These are phyloP conservation scores for Immersiporthe knoxdaviesiana DNA, from an alignment of 2,329 filamentous ascomycete species.

Conservation along the genomic window DNA sequence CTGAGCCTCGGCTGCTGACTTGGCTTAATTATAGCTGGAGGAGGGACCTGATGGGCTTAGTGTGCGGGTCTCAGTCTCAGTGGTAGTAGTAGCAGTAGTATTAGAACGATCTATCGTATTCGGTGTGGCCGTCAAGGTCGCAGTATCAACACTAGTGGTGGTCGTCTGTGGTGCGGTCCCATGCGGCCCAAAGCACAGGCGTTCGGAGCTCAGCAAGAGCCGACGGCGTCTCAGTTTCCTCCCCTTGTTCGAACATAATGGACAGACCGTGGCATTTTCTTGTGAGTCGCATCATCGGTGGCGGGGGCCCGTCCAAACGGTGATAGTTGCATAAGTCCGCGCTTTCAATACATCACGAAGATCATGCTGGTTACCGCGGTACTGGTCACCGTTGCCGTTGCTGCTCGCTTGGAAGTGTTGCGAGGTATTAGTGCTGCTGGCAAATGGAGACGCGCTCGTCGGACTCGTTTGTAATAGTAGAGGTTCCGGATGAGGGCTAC, in stretches of 20 bases:
- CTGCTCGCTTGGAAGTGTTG: neutral
- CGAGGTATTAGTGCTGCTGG: neutral
- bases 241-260: neutral
- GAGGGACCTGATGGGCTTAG: neutral
- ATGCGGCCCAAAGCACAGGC: constrained; percentile 7
- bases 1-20: constrained; percentile 10
- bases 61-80: neutral
- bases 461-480: neutral
- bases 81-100: too few relatives aligned
- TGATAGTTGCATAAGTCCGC: constrained; percentile 14
- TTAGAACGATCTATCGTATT: neutral
- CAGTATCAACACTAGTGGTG: neutral
- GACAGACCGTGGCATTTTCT: constrained; percentile 6
- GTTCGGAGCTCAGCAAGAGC: constrained; percentile 5
- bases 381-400: neutral
- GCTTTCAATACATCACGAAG: neutral
- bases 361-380: neutral
- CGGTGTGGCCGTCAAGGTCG: neutral
- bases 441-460: neutral
- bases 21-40: neutral
- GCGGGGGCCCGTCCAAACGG: neutral
- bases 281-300: neutral
- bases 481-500: neutral
- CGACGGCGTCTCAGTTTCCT: constrained; percentile 5
- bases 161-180: neutral